Percentiles rank a stretch among this genome's conserved stretches.
phyloP scores from a whole-genome alignment of 2,329 filamentous ascomycete species.

The Diaporthe amygdali region DNA sequence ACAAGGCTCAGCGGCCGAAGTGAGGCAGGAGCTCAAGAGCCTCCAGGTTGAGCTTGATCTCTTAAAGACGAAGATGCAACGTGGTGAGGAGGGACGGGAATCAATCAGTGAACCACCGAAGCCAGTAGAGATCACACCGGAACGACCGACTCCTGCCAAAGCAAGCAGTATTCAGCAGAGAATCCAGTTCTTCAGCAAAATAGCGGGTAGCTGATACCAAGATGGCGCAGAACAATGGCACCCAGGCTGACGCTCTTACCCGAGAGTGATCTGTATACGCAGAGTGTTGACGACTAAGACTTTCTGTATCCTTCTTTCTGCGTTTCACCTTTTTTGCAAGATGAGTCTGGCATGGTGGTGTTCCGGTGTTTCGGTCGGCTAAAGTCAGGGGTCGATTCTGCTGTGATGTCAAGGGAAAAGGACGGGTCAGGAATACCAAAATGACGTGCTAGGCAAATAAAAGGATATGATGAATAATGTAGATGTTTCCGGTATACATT shows the following conservation, averaged over 20 bases:
- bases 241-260: background rate
- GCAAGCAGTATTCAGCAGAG: background rate
- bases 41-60: background rate
- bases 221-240: background rate
- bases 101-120: background rate
- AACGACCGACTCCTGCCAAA: background rate
- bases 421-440: background rate
- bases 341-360: too few relatives aligned
- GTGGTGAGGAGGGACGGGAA: background rate
- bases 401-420: background rate
- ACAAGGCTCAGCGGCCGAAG: background rate
- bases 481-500: too few relatives aligned
- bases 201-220: background rate
- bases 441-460: background rate
- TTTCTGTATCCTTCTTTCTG: too few relatives aligned
- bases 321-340: too few relatives aligned
- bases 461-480: background rate
- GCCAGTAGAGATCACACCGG: background rate
- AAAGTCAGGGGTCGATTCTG: background rate
- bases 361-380: too few relatives aligned
- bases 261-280: too few relatives aligned
- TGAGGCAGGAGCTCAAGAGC: slow-evolving; percentile 3
- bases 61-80: background rate
- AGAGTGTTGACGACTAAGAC: background rate
- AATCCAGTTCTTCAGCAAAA: slow-evolving; percentile 7